Base-by-base conservation (phyloP, 805 yeast genomes). In the Metschnikowia henanensis region DNA sequence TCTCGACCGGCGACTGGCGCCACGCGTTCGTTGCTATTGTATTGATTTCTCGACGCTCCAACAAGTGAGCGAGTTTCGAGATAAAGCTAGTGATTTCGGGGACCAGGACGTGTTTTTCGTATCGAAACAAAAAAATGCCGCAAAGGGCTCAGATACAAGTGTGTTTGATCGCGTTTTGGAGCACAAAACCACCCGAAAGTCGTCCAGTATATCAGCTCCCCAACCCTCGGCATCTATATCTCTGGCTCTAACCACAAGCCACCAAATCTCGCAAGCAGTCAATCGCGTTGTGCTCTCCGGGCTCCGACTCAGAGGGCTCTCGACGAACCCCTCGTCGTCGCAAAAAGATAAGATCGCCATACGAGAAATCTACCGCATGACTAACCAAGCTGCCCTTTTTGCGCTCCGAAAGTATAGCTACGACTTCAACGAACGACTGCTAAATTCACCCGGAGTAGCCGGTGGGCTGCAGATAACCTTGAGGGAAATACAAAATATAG, bases 301-400 rank as follows among this genome's bases (percentile, higher is more conserved):
- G 7, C 55, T 72, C 17, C 57, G 76, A 41, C 60, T 72, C 12
- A 59, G 76, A 31, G 76, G 75, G 6, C 52, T 70, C 26, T 57
- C 66, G 13, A 52, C 59, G 4, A 42, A 44, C 20, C 47, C 54
- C 40, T 44, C 49, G 21, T 44, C 53, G 16, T 48, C 61, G 10
- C 38, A 50, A 7, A 68, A 67, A 44, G 72, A 70, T 30, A 64
- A 60, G 39, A 43, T 70, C 15, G 61, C 66, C 26, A 60, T 68
- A 16, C 65, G 67, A 37, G 76, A 71, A 44, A 61, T 69, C 7
- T 69, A 68, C 52, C 70, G 65, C 35, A 69, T 69, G 73, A 68
- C 75, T 0, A 59, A 54, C 42, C 63, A 66, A 41, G 58, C 72
- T 1, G 58, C 75, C 3, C 43, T 61, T 20, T 72, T 72, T 55